Evolutionary conservation across 768 basidiomycete species (phyloP).

Genomic region (Cystobasidium tubakii): DNA sequence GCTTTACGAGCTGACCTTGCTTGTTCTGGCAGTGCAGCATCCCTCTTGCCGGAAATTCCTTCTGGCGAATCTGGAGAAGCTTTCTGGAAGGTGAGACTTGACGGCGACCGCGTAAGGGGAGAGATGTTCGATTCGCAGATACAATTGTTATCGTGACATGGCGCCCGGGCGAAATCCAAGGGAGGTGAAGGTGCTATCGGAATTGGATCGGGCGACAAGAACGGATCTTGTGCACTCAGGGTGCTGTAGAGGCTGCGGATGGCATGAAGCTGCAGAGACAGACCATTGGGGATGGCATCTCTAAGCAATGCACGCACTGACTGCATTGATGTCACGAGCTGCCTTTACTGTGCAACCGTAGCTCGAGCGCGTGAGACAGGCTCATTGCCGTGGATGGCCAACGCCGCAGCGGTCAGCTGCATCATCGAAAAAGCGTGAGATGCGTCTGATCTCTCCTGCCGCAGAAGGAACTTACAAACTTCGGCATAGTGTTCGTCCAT

Average conservation of each 20-base stretch:
- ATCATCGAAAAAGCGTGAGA: neutral
- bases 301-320: neutral
- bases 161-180: slow-evolving; percentile 35
- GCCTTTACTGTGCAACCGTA: neutral
- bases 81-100: neutral
- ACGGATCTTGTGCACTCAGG: slow-evolving; percentile 30
- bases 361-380: neutral
- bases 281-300: neutral
- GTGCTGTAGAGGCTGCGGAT: slow-evolving; percentile 26
- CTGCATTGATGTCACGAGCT: neutral
- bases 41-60: neutral
- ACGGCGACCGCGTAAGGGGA: slow-evolving; percentile 36
- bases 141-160: slow-evolving; percentile 41
- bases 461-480: slow-evolving; percentile 24
- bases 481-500: slow-evolving; percentile 41
- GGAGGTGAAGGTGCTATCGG: slow-evolving; percentile 38
- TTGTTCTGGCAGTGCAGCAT: neutral
- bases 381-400: neutral
- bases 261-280: slow-evolving; percentile 32
- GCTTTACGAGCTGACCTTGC: slow-evolving; percentile 4
- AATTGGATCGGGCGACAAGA: slow-evolving; percentile 36
- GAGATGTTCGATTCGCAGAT: slow-evolving; percentile 41
- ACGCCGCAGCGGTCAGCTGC: slow-evolving; percentile 5
- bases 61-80: neutral
- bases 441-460: neutral